Evolutionary conservation across 2,329 filamentous ascomycete genomes (phyloP).

Genomic region (Fusarium metavorans): DNA sequence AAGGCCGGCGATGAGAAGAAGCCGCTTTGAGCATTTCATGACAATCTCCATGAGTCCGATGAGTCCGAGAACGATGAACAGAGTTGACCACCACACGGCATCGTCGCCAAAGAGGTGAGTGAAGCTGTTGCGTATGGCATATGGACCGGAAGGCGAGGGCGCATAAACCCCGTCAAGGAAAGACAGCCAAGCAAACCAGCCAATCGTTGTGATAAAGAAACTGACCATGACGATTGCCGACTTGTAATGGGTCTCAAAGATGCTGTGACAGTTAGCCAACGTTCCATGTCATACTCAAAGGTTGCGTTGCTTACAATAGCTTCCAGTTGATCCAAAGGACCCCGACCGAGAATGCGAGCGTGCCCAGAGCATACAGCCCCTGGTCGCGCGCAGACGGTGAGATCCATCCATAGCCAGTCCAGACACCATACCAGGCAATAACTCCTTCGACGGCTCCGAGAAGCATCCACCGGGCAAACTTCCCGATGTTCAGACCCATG

Average conservation of each 20-base stretch:
- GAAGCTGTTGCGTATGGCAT: slow-evolving; percentile 78
- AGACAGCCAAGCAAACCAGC: slow-evolving; percentile 81
- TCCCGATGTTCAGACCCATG: slow-evolving; percentile 77
- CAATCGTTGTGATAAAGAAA: slow-evolving; percentile 70
- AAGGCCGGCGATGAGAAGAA: slow-evolving; percentile 58
- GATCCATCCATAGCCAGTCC: slow-evolving; percentile 64
- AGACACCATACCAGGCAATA: slow-evolving; percentile 76
- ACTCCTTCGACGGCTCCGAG: slow-evolving; percentile 80
- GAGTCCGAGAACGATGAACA: slow-evolving; percentile 72
- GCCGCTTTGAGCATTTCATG: slow-evolving; percentile 62
- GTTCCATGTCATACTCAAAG: background rate
- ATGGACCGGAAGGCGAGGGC: slow-evolving; percentile 60
- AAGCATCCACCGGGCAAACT: slow-evolving; percentile 83
- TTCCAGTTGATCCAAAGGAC: slow-evolving; percentile 82
- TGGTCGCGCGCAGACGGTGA: slow-evolving; percentile 69
- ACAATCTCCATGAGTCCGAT: slow-evolving; percentile 75
- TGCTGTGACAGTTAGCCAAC: slow-evolving; percentile 52
- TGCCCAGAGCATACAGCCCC: slow-evolving; percentile 79
- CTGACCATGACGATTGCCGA: slow-evolving; percentile 70
- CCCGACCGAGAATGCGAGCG: slow-evolving; percentile 76
- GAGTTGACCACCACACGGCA: slow-evolving; percentile 78
- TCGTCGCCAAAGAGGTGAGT: slow-evolving; percentile 75
- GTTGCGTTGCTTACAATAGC: slow-evolving; percentile 72
- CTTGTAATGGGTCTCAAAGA: slow-evolving; percentile 84
- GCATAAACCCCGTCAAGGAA: slow-evolving; percentile 76